Evolutionary conservation across 768 basidiomycete species (phyloP).

Genomic region (Jaapia argillacea): DNA sequence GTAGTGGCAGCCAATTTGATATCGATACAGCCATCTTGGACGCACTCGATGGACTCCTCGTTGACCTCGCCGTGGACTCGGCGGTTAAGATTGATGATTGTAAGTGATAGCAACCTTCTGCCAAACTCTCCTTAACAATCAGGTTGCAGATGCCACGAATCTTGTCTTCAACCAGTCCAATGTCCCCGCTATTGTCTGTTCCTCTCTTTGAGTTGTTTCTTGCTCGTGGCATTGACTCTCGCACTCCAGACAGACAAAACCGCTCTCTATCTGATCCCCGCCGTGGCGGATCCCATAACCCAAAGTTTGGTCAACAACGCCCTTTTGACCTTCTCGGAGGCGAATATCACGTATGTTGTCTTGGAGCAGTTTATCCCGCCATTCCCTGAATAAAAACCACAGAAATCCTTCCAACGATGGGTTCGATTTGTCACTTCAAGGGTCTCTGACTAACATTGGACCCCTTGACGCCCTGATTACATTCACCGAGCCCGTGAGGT

Average conservation of each 20-base stretch:
- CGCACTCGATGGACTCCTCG: constrained; percentile 48
- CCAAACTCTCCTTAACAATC: constrained; percentile 1
- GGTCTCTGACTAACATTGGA: constrained; percentile 51
- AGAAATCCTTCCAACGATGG: constrained; percentile 38
- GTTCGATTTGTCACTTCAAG: constrained; percentile 50
- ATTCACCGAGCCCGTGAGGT: constrained; percentile 55
- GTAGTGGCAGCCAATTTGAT: constrained; percentile 59
- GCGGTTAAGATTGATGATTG: constrained; percentile 58
- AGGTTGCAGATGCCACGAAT: constrained; percentile 36
- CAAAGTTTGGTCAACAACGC: constrained; percentile 56
- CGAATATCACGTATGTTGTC: constrained; percentile 41
- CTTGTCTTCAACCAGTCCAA: constrained; percentile 47
- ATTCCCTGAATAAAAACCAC: not conserved
- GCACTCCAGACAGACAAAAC: constrained; percentile 58
- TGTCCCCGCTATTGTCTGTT: constrained; percentile 43
- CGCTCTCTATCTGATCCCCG: constrained; percentile 59
- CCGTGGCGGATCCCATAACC: constrained; percentile 54
- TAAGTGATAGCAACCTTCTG: constrained; percentile 17
- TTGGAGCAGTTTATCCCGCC: not conserved
- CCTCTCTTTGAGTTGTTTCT: not conserved
- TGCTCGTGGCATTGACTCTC: constrained; percentile 3
- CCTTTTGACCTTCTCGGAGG: constrained; percentile 40
- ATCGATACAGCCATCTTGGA: constrained; percentile 49
- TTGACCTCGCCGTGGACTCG: constrained; percentile 46
- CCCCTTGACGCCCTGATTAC: constrained; percentile 62